Evolutionary conservation across 192 early-diverging fungal species (phyloP).

Genomic region (Piromyces sp.): DNA sequence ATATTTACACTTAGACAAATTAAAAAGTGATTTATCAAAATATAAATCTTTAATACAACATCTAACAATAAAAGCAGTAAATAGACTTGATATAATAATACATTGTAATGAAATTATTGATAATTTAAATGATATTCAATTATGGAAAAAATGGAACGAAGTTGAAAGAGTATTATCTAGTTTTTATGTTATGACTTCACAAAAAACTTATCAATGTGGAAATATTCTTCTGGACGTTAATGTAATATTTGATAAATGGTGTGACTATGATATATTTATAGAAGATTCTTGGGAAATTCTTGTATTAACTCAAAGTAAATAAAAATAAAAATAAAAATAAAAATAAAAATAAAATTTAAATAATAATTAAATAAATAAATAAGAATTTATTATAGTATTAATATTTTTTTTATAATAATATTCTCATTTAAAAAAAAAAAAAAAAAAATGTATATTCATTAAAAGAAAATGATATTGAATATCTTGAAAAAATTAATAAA

Average conservation of each 20-base stretch:
- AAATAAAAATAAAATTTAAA: too few relatives aligned
- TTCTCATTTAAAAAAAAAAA: not conserved
- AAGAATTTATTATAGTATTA: too few relatives aligned
- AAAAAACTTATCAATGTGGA: slow-evolving; percentile 14
- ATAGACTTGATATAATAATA: not conserved
- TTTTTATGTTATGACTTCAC: slow-evolving; percentile 30
- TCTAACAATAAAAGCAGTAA: not conserved
- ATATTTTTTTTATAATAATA: too few relatives aligned
- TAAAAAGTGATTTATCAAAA: not conserved
- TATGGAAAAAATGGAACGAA: not conserved
- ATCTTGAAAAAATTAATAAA: not conserved
- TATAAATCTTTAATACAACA: not conserved
- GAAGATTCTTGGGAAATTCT: slow-evolving; percentile 15
- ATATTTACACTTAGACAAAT: not conserved
- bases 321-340: too few relatives aligned
- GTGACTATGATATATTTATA: slow-evolving; percentile 35
- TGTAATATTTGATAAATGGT: slow-evolving; percentile 36
- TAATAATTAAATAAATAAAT: too few relatives aligned
- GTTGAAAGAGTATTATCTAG: not conserved
- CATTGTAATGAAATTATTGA: not conserved
- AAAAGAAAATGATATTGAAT: not conserved
- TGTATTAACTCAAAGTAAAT: slow-evolving; percentile 17
- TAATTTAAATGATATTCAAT: not conserved
- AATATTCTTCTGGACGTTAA: slow-evolving; percentile 28
- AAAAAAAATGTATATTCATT: too few relatives aligned